Base-by-base conservation (phyloP, 1,284 basidiomycete species). In the Phaffia rhodozyma region DNA sequence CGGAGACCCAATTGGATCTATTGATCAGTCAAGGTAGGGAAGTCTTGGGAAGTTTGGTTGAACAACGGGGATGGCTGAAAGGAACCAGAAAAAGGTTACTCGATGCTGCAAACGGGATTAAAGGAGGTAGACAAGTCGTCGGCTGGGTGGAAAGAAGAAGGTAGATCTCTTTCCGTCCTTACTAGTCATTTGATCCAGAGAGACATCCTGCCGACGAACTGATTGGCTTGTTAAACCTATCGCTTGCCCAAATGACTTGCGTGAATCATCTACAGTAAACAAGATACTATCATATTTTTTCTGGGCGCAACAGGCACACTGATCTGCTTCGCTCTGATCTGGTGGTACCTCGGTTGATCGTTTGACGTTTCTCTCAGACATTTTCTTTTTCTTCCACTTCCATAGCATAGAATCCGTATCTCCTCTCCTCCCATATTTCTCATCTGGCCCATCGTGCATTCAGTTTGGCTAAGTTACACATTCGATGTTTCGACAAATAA, bases 141-240 rank as follows among this genome's bases (percentile, higher is more conserved):
- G 84, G 87, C 2, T 97, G 91, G 89, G 91, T 97, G 69, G 93
- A 97, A 73, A 82, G 85, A 69, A 80, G 92, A 74, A 93, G 89
- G 86, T 90, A 71, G 71, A 79, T 76, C 1, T 1, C 7, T 9
- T 25, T 4, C 2, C 18, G 20, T 34, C 27, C 18, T 16, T 16
- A 7, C 30, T 23, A 25, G 21, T 27, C 13, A 23, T 21, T 5
- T 52, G 18, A n/a, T 43, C 55, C 3, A 18, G 16, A 11, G n/a
- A 47, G 29, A 16, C 55, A 21, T 11, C 18, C 47, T 23, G 32
- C 29, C 16, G 13, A 57, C 32, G 25, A 13, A 6, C 25, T 48
- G 25, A 18, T 61, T 11, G 30, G 21, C 32, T 27, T 23, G 9
- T 51, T 34, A 4, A 9, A 34, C 32, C 32, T 34, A 34, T 34